A percentile compares a stretch with the other conserved stretches of the same genome.
These are phyloP conservation scores for Penicillium sp. DNA, from an alignment of 2,329 filamentous ascomycete genomes.

Conservation along the genomic window DNA sequence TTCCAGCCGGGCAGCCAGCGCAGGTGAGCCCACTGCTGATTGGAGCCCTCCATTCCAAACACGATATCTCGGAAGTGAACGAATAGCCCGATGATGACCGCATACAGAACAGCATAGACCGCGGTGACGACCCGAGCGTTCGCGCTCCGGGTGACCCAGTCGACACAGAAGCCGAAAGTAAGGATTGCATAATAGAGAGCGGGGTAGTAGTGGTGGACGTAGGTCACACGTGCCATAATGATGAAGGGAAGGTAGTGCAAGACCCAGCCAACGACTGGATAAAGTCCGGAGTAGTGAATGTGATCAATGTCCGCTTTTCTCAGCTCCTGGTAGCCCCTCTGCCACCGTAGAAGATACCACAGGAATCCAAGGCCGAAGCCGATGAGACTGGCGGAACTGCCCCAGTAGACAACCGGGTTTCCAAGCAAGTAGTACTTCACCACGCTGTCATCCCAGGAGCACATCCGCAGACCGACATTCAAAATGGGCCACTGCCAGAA, in stretches of 20 bases:
- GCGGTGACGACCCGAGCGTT: constrained; percentile 60
- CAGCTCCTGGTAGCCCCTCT: constrained; percentile 85
- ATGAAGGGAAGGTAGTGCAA: constrained; percentile 94
- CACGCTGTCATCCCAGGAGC: constrained; percentile 90
- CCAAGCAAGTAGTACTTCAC: constrained; percentile 98
- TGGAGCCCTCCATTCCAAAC: constrained; percentile 88
- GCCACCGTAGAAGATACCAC: constrained; percentile 93
- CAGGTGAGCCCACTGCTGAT: constrained; percentile 80
- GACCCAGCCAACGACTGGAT: constrained; percentile 90
- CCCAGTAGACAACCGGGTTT: constrained; percentile 96
- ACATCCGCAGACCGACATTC: constrained; percentile 95
- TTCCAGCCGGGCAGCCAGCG: constrained; percentile 91
- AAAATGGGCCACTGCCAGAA: constrained; percentile 99
- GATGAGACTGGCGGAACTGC: constrained; percentile 72
- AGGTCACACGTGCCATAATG: constrained; percentile 97
- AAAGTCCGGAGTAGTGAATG: constrained; percentile 88
- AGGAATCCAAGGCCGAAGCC: constrained; percentile 66
- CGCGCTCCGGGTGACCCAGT: constrained; percentile 72
- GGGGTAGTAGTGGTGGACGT: constrained; percentile 98
- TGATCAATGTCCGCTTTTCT: constrained; percentile 77
- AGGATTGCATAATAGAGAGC: constrained; percentile 97
- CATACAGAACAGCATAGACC: constrained; percentile 72
- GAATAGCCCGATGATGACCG: constrained; percentile 72
- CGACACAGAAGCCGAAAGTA: constrained; percentile 76
- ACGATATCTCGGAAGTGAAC: constrained; percentile 87